These are phyloP conservation scores for Intubia oerlemansii DNA, from an alignment of 2,329 filamentous ascomycete species.

Conservation along the genomic window DNA sequence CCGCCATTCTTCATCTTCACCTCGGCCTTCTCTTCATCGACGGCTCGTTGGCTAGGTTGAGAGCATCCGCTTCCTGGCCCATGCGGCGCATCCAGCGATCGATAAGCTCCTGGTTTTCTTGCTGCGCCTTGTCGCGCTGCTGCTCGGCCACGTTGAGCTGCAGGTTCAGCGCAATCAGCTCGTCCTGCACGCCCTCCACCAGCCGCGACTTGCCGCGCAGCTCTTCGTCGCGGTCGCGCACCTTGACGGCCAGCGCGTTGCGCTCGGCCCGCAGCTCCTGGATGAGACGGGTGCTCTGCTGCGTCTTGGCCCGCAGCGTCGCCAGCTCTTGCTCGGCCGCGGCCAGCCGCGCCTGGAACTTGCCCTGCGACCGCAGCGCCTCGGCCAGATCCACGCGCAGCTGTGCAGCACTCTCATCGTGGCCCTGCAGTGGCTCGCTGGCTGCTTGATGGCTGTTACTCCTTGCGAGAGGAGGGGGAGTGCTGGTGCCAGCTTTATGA, in stretches of 20 bases:
- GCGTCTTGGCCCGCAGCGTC: conserved; percentile 35
- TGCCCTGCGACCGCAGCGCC: conserved; percentile 51
- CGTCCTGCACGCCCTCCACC: conserved; percentile 77
- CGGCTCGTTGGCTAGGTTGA: conserved; percentile 48
- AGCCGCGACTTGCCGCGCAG: conserved; percentile 64
- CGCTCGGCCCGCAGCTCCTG: conserved; percentile 40
- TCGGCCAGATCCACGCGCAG: conserved; percentile 51
- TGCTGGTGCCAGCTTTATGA: too few relatives aligned
- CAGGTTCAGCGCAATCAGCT: conserved; percentile 70
- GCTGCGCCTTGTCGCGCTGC: conserved; percentile 46
- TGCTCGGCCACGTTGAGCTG: conserved; percentile 76
- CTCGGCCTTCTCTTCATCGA: conserved; percentile 6
- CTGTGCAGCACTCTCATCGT: too few relatives aligned
- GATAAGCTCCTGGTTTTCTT: conserved; percentile 75
- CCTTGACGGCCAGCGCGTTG: conserved; percentile 36
- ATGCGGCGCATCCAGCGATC: conserved; percentile 82
- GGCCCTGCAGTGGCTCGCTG: too few relatives aligned
- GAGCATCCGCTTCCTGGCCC: conserved; percentile 65
- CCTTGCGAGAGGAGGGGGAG: too few relatives aligned
- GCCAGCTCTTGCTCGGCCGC: conserved; percentile 37
- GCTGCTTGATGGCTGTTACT: too few relatives aligned
- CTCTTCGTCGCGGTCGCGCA: conserved; percentile 73
- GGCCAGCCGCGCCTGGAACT: conserved; percentile 42
- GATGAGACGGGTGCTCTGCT: conserved; percentile 39
- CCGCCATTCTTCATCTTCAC: not conserved